Evolutionary conservation across 139 green algal species (phyloP).

Genomic region (Tetradesmus lagerheimii): DNA sequence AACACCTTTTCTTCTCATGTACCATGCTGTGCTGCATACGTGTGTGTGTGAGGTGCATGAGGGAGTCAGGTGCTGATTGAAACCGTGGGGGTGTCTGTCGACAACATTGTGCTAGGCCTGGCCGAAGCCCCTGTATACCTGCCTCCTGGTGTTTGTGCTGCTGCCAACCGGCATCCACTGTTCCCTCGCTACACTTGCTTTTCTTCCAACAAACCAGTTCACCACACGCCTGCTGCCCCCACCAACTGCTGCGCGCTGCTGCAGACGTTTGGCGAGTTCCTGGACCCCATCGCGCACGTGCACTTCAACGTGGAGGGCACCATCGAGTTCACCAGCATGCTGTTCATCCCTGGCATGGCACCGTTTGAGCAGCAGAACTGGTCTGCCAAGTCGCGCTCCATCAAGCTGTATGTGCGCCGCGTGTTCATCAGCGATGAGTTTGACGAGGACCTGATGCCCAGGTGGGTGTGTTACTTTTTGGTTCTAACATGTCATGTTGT

Average conservation of each 20-base stretch:
- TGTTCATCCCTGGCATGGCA: conserved; percentile 98
- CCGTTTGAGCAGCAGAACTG: conserved; percentile 92
- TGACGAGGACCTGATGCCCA: conserved; percentile 96
- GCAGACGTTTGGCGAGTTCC: conserved; percentile 74
- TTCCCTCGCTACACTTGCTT: too few species aligned
- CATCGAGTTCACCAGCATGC: conserved; percentile 96
- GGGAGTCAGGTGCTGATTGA: too few species aligned
- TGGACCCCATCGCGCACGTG: conserved; percentile 76
- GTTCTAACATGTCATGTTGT: not conserved
- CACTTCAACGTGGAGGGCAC: conserved; percentile 98
- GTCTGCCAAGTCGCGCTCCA: conserved; percentile 62
- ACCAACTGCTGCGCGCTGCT: not conserved
- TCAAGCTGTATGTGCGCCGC: conserved; percentile 97
- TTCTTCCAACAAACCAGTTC: too few species aligned
- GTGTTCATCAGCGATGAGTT: conserved; percentile 99
- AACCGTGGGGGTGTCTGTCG: too few species aligned
- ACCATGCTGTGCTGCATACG: too few species aligned
- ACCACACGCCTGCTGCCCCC: too few species aligned
- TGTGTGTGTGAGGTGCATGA: too few species aligned
- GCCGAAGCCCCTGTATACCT: too few species aligned
- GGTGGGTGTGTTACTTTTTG: conserved; percentile 74
- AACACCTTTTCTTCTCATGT: too few species aligned
- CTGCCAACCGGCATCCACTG: too few species aligned
- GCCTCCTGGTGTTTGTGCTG: too few species aligned
- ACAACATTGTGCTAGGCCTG: too few species aligned